These are phyloP conservation scores for Xerocomellus dryophilus DNA, from an alignment of 768 basidiomycete genomes.

Conservation along the genomic window DNA sequence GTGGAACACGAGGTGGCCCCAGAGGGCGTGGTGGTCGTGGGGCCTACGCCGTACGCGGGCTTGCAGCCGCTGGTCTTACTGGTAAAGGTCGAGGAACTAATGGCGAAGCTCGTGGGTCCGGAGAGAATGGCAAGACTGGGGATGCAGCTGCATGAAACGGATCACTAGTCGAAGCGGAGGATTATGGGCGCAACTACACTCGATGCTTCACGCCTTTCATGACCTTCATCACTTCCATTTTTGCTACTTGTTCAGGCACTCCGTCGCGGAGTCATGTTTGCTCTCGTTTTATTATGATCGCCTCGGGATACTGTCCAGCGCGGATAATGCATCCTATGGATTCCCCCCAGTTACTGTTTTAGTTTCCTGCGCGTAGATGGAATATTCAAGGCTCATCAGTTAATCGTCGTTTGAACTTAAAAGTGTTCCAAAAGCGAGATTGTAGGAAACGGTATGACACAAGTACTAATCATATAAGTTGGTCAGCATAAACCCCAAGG, in stretches of 20 bases:
- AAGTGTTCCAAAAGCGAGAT: background rate
- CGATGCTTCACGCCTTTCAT: conserved; percentile 19
- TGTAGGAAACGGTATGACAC: background rate
- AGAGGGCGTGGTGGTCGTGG: conserved; percentile 50
- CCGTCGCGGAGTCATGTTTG: conserved; percentile 21
- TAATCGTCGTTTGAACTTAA: background rate
- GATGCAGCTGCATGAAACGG: conserved; percentile 25
- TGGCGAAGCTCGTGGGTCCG: conserved; percentile 29
- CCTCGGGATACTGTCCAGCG: conserved; percentile 14
- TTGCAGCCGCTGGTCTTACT: conserved; percentile 68
- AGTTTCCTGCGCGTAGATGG: background rate
- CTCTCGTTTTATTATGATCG: conserved; percentile 22
- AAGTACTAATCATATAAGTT: background rate
- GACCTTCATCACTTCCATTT: conserved; percentile 11
- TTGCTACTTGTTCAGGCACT: conserved; percentile 8
- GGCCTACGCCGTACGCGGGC: conserved; percentile 57
- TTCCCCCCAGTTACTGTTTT: background rate
- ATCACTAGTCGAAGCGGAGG: conserved; percentile 16
- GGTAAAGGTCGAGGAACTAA: conserved; percentile 30
- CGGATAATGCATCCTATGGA: conserved; percentile 22
- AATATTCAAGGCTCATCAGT: background rate
- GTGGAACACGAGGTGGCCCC: conserved; percentile 46
- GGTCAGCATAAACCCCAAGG: background rate
- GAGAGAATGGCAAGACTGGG: conserved; percentile 27
- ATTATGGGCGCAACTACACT: conserved; percentile 15